Evolutionary conservation across 768 basidiomycete genomes (phyloP).

Genomic region (Stropharia rugosoannulata): DNA sequence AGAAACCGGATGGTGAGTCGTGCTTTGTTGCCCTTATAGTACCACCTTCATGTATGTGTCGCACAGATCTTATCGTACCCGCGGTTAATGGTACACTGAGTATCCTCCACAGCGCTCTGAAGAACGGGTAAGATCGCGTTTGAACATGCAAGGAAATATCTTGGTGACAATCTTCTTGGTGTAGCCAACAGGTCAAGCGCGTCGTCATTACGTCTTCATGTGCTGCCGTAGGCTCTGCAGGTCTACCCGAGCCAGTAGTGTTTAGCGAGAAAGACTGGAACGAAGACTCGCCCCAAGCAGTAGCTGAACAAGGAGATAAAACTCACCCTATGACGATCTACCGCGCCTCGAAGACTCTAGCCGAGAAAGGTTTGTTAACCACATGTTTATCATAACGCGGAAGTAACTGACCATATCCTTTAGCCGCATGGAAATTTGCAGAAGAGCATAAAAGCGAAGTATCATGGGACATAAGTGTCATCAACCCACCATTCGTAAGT

Average conservation of each 20-base stretch:
- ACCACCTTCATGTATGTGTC: background rate
- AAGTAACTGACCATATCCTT: background rate
- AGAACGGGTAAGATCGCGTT: slow-evolving; percentile 41
- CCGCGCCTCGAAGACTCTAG: slow-evolving; percentile 62
- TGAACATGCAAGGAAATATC: too few species aligned
- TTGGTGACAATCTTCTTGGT: too few species aligned
- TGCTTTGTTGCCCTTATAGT: too few species aligned
- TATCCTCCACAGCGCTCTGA: slow-evolving; percentile 57
- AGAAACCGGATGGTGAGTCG: slow-evolving; percentile 36
- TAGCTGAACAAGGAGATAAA: slow-evolving; percentile 47
- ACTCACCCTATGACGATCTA: slow-evolving; percentile 46
- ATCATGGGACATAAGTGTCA: slow-evolving; percentile 49
- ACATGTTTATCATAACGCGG: too few species aligned
- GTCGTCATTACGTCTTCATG: slow-evolving; percentile 68
- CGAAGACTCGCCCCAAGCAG: slow-evolving; percentile 39
- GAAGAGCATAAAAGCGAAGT: slow-evolving; percentile 40
- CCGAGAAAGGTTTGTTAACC: slow-evolving; percentile 48
- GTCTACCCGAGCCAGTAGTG: slow-evolving; percentile 19
- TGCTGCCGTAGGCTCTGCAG: slow-evolving; percentile 40
- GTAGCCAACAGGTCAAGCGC: slow-evolving; percentile 52
- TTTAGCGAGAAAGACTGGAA: slow-evolving; percentile 66
- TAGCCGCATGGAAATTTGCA: slow-evolving; percentile 38
- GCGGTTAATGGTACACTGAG: slow-evolving; percentile 71
- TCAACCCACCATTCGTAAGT: slow-evolving; percentile 55
- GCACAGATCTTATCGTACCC: slow-evolving; percentile 62